Percentiles rank a stretch among this genome's conserved stretches.
phyloP scores from a whole-genome alignment of 305 asterid species.

The Caryopteris hybrid region DNA sequence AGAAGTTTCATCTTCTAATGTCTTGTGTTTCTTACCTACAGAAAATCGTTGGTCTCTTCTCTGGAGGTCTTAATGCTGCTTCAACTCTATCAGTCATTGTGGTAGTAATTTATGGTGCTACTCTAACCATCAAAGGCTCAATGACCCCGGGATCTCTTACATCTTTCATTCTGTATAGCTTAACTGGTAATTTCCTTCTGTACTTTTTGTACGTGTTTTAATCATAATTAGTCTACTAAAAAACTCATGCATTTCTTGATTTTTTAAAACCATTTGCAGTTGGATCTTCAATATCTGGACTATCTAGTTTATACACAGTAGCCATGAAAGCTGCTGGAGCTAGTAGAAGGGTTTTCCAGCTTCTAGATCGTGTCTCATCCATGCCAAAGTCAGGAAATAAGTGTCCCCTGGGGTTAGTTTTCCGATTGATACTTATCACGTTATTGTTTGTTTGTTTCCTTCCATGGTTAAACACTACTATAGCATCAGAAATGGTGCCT shows the following conservation, averaged over 20 bases:
- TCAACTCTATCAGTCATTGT: slow-evolving; percentile 77
- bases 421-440: background rate
- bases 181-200: slow-evolving; percentile 49
- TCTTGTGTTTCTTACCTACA: slow-evolving; percentile 26
- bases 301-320: slow-evolving; percentile 64
- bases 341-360: slow-evolving; percentile 88
- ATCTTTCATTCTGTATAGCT: slow-evolving; percentile 81
- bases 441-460: background rate
- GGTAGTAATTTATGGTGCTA: slow-evolving; percentile 85
- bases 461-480: background rate
- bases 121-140: slow-evolving; percentile 69
- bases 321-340: slow-evolving; percentile 99
- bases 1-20: slow-evolving; percentile 13
- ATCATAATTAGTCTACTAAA: slow-evolving; percentile 1
- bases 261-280: slow-evolving; percentile 38
- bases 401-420: slow-evolving; percentile 68
- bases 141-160: slow-evolving; percentile 81
- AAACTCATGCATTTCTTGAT: slow-evolving; percentile 6
- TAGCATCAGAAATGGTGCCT: background rate
- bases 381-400: slow-evolving; percentile 75
- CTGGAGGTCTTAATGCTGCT: slow-evolving; percentile 77
- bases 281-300: slow-evolving; percentile 70
- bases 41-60: slow-evolving; percentile 68
- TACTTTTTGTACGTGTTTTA: background rate
- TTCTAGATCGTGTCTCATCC: slow-evolving; percentile 70